Conservation (phyloP, 768 basidiomycete genomes). For the Lactifluus rugatus region DNA sequence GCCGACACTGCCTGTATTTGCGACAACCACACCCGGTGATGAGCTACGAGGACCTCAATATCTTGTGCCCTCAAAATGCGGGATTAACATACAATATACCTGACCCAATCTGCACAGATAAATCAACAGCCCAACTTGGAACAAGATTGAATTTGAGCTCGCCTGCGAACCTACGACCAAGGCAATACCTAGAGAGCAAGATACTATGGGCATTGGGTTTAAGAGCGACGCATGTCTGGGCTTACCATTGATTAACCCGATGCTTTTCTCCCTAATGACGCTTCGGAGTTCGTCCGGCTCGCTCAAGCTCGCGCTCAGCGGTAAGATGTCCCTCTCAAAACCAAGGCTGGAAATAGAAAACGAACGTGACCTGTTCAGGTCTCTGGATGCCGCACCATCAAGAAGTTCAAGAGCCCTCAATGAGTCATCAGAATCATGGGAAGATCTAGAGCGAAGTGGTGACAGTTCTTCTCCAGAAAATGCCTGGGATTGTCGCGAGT, state of each 20-base stretch:
- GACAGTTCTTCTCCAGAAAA: not conserved
- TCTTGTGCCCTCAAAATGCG: conserved; percentile 1
- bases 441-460: conserved; percentile 29
- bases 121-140: conserved; percentile 1
- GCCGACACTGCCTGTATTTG: conserved; percentile 82
- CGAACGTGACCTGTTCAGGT: conserved; percentile 29
- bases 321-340: conserved; percentile 68
- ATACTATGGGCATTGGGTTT: not conserved
- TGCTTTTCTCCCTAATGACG: conserved; percentile 55
- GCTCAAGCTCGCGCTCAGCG: conserved; percentile 66
- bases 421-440: conserved; percentile 61
- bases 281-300: conserved; percentile 47
- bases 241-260: conserved; percentile 67
- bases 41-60: conserved; percentile 41
- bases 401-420: conserved; percentile 71
- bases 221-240: not conserved
- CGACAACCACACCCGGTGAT: conserved; percentile 85
- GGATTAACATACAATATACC: conserved; percentile 73
- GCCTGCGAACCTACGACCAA: conserved; percentile 78
- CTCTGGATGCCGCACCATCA: conserved; percentile 40
- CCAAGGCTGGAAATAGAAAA: conserved; percentile 71
- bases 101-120: conserved; percentile 59
- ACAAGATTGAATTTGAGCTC: conserved; percentile 13
- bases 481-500: conserved; percentile 1
- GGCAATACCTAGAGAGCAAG: conserved; percentile 53